Conservation (phyloP, 768 basidiomycete species). For the Gloeostereum incarnatum region DNA sequence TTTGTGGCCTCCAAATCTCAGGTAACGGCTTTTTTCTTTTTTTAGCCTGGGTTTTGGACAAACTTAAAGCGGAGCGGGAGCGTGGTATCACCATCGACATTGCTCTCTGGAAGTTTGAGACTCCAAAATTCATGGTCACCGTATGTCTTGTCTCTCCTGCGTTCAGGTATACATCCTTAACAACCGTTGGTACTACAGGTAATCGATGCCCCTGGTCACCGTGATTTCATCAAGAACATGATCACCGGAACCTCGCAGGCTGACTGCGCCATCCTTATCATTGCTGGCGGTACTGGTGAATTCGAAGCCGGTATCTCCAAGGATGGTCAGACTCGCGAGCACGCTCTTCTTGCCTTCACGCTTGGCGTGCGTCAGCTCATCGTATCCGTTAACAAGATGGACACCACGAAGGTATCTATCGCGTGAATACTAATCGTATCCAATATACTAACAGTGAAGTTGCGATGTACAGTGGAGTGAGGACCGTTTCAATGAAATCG, state of each 20-base stretch:
- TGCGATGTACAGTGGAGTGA: constrained; percentile 93
- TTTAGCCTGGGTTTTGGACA: constrained; percentile 98
- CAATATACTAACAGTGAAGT: too few relatives aligned
- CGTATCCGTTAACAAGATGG: constrained; percentile 99
- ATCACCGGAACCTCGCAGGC: constrained; percentile 99
- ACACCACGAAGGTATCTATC: constrained; percentile 97
- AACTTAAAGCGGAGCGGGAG: constrained; percentile 99
- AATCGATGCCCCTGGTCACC: constrained; percentile 99
- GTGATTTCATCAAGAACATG: constrained; percentile 99
- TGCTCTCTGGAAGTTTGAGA: constrained; percentile 99
- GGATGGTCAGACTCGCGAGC: constrained; percentile 99
- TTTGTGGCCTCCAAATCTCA: too few relatives aligned
- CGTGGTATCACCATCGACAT: constrained; percentile 99
- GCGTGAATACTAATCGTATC: too few relatives aligned
- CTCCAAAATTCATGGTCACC: constrained; percentile 91
- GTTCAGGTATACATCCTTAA: too few relatives aligned
- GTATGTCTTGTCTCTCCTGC: too few relatives aligned
- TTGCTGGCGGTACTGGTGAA: constrained; percentile 98
- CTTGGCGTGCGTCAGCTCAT: constrained; percentile 99
- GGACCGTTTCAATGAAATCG: constrained; percentile 98
- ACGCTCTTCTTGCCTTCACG: constrained; percentile 99
- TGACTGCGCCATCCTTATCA: constrained; percentile 99
- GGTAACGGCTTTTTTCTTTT: constrained; percentile 10
- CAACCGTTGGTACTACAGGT: too few relatives aligned
- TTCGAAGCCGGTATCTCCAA: constrained; percentile 99